phyloP scores from a whole-genome alignment of 116 monocot genomes.

The Zostera marina region DNA sequence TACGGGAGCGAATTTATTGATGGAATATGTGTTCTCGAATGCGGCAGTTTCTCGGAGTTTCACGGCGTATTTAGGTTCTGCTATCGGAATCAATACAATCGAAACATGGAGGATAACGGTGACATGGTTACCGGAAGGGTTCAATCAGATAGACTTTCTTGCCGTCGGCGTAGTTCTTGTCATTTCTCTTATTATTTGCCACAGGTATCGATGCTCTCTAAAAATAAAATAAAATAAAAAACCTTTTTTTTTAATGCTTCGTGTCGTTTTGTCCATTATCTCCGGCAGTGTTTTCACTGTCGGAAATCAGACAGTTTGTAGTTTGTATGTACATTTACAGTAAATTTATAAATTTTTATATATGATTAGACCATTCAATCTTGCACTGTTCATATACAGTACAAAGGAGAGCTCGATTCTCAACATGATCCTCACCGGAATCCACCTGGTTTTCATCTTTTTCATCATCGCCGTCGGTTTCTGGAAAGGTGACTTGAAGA shows the following conservation, averaged over 20 bases:
- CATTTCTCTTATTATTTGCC: slow-evolving; percentile 70
- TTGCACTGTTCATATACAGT: slow-evolving; percentile 27
- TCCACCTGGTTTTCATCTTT: slow-evolving; percentile 58
- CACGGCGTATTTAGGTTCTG: slow-evolving; percentile 76
- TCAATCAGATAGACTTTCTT: slow-evolving; percentile 76
- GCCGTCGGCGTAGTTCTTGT: slow-evolving; percentile 51
- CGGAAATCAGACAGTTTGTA: neutral
- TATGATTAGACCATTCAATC: no score
- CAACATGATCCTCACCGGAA: slow-evolving; percentile 62
- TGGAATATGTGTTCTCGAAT: slow-evolving; percentile 99
- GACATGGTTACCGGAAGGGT: slow-evolving; percentile 53
- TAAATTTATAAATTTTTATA: no score
- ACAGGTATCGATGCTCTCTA: slow-evolving; percentile 48
- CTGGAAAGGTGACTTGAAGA: slow-evolving; percentile 40
- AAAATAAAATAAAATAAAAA: no score
- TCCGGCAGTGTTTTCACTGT: no score
- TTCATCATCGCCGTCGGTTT: slow-evolving; percentile 77
- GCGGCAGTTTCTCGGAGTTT: slow-evolving; percentile 90
- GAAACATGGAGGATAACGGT: slow-evolving; percentile 60
- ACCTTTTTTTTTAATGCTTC: no score
- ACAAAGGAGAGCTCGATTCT: slow-evolving; percentile 77
- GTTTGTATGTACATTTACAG: no score
- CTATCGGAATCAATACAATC: slow-evolving; percentile 43
- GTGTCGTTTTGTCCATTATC: no score
- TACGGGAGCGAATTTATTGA: slow-evolving; percentile 83